Evolutionary conservation across 176 grass and related monocot genomes (phyloP).

Genomic region (Eremochloa ophiuroides): DNA sequence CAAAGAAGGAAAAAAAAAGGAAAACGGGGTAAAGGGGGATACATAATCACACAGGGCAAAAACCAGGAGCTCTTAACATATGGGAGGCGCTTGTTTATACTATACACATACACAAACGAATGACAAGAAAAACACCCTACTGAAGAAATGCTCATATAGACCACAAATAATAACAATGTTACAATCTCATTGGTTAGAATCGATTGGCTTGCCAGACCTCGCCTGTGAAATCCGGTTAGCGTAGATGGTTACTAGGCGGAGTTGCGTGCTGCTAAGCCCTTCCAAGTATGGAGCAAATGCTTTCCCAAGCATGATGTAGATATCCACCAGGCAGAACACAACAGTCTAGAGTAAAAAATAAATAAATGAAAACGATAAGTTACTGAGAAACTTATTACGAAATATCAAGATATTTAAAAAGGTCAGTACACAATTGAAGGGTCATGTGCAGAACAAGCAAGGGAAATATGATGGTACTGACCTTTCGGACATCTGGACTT

Average conservation of each 20-base stretch:
- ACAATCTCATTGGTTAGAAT: conserved; percentile 55
- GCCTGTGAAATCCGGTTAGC: conserved; percentile 92
- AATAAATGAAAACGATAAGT: background rate
- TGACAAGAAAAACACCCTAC: conserved; percentile 45
- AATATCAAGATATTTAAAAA: conserved; percentile 3
- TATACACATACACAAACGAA: conserved; percentile 82
- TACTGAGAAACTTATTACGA: background rate
- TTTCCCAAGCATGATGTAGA: conserved; percentile 94
- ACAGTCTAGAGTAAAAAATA: conserved; percentile 49
- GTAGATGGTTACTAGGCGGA: conserved; percentile 87
- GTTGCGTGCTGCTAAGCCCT: conserved; percentile 84
- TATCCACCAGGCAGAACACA: conserved; percentile 97
- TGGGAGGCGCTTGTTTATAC: conserved; percentile 32
- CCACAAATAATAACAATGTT: conserved; percentile 34
- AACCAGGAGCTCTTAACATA: conserved; percentile 4
- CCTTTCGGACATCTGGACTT: conserved; percentile 97
- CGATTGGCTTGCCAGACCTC: conserved; percentile 54
- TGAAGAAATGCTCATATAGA: conserved; percentile 46
- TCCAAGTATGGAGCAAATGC: conserved; percentile 81
- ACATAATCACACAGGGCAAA: conserved; percentile 46
- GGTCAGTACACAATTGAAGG: background rate
- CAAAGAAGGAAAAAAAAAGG: background rate
- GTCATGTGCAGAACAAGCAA: background rate
- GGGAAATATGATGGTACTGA: conserved; percentile 9
- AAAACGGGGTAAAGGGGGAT: background rate